Evolutionary conservation across 2,329 filamentous ascomycete species (phyloP), one percentile per base, ranked within the genome.

Genomic region (Neonectria coccinea): DNA sequence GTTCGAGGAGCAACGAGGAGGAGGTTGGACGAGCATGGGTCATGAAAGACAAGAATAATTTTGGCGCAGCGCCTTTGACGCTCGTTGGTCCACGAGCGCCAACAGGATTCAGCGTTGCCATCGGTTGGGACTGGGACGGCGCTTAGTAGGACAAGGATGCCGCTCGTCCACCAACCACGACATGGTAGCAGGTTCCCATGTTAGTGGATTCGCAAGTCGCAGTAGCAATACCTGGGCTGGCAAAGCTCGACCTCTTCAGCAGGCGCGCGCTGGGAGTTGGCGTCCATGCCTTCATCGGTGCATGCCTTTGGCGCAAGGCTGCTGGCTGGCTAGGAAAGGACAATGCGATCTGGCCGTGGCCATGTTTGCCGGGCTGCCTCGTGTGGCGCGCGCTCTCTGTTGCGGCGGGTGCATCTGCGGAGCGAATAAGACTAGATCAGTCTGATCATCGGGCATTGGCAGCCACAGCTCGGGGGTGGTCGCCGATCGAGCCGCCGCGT

Each of bases 91-190:
- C 31, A 62, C 27, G 64, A 64, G 64, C 66, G 58, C 62, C 52
- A 57, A 61, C 52, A 31, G 67, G 36, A 51, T 63, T 54, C 56
- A 45, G 41, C 45, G 33, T 42, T 50, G 59, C 50, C 59, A 56
- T 51, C 33, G 33, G 44, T 42, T 39, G 56, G 36, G 61, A 41
- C 39, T 39, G 39, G 42, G 33, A 52, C 56, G 67, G 65, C 65
- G 68, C 68, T 68, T 69, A 69, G 66, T 66, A 67, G 29, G 59
- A 64, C 67, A 62, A 45, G 68, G 65, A 41, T 62, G 41, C 22
- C 42, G 29, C 29, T 31, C 54, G 33, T 52, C 58, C 59, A 48
- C 53, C 53, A 55, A 52, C 62, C 54, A 60, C 36, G 51, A 29
- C 18, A 29, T 51, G 33, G 18, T 45, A 20, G 31, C 18, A 56